Conservation (phyloP, 306 rosid genomes). For the Cucumis melo region DNA sequence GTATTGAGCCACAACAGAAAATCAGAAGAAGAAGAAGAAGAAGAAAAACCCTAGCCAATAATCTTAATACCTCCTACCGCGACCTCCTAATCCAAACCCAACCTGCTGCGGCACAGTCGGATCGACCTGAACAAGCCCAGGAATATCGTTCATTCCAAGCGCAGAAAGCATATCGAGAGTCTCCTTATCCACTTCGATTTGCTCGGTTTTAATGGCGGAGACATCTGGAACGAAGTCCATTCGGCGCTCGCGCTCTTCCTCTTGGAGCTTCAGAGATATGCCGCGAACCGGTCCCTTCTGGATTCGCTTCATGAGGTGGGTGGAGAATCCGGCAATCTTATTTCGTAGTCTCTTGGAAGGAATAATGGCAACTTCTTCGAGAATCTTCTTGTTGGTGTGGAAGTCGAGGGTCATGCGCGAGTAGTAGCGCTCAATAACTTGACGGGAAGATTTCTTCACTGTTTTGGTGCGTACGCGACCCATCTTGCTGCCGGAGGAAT, state of each 20-base stretch:
- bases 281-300: neutral
- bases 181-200: slow-evolving; percentile 7
- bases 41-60: neutral
- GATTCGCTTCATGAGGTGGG: slow-evolving; percentile 1
- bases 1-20: neutral
- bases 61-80: slow-evolving; percentile 30
- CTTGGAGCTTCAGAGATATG: neutral
- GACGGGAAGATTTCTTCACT: slow-evolving; percentile 50
- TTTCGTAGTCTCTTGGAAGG: slow-evolving; percentile 8
- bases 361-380: slow-evolving; percentile 8
- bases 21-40: neutral
- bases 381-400: slow-evolving; percentile 7
- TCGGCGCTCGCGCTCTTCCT: slow-evolving; percentile 4
- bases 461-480: slow-evolving; percentile 60
- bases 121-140: slow-evolving; percentile 1
- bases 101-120: slow-evolving; percentile 1
- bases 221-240: slow-evolving; percentile 9
- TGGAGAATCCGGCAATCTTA: slow-evolving; percentile 11
- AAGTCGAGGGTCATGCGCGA: slow-evolving; percentile 7
- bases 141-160: slow-evolving; percentile 1
- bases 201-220: neutral
- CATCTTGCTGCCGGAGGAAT: slow-evolving; percentile 14
- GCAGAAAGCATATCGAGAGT: slow-evolving; percentile 4
- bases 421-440: slow-evolving; percentile 8
- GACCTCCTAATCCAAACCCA: slow-evolving; percentile 27